Evolutionary conservation across 257 asterid genomes (phyloP), one percentile per base, ranked within the genome.

Genomic region (Knoxia roxburghii): DNA sequence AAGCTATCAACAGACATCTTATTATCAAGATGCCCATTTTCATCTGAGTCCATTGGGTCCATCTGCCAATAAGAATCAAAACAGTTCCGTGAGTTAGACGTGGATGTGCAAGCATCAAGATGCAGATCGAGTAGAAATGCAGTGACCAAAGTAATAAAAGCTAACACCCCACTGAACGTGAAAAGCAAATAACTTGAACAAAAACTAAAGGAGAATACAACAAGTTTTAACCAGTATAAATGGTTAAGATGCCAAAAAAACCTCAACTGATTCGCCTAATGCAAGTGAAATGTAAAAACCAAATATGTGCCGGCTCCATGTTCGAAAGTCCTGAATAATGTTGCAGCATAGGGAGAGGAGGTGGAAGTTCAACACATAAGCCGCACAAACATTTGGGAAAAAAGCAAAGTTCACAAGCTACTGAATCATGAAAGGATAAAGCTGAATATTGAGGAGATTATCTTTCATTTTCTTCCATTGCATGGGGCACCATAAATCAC

Each of bases 11-110:
- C 63, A 39, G 75, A 58, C 77, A 72, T 73, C 50, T 57, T 74
- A 72, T 73, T 81, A 61, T 24, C 24, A 67, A 30, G 49, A 72
- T 53, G 76, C 35, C 76, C 75, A 68, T 74, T 76, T 69, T 51
- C 72, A 62, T 65, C 62, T 6, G 48, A 52, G 17, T 75, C 76
- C 57, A 57, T 12, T 3, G 68, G 37, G 60, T 67, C 81, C 84
- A 82, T 79, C 79, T 71, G 68, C 67, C n/a, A 57, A 68, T 23
- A 61, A 65, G 30, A 60, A 58, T 18, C 20, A 68, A 21, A 30
- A 59, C 0, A 56, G 58, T 40, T 64, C 67, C 53, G 20, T 49
- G 13, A 48, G 61, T 21, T 24, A 33, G 15, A 58, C 33, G 7
- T 30, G 39, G 10, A 23, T 15, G 48, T 32, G 52, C 61, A 29